Percentiles rank a stretch among this genome's conserved stretches.
These are phyloP conservation scores for Dendrocalamus latiflorus DNA, from an alignment of 202 grass and related monocot genomes.

Conservation along the genomic window DNA sequence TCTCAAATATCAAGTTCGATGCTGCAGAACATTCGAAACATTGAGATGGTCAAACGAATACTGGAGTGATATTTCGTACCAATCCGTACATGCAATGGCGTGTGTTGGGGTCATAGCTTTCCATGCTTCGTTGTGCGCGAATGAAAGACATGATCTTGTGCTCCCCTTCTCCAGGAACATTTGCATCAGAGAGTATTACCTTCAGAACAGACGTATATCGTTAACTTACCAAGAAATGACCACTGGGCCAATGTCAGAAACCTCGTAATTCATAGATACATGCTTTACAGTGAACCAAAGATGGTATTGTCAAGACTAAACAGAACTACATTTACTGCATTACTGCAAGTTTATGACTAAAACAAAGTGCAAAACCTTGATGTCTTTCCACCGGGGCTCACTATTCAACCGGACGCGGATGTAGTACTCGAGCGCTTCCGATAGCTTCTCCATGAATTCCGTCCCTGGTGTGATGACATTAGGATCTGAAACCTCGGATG, in stretches of 20 bases:
- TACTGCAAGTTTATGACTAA: not conserved
- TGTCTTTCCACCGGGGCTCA: constrained; percentile 40
- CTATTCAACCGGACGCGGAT: constrained; percentile 31
- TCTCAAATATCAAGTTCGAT: not conserved
- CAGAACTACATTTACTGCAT: not conserved
- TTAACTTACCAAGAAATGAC: not conserved
- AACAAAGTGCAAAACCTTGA: constrained; percentile 40
- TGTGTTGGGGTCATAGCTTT: constrained; percentile 51
- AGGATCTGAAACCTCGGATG: constrained; percentile 15
- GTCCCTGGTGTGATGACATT: too few relatives aligned
- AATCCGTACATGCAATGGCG: constrained; percentile 69
- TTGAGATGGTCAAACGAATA: not conserved
- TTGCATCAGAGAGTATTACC: constrained; percentile 65
- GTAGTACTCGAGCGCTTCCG: constrained; percentile 44
- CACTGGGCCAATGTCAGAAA: not conserved
- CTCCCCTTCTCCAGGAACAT: constrained; percentile 78
- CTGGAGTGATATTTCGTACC: constrained; percentile 36
- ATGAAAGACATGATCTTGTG: constrained; percentile 84
- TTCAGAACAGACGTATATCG: not conserved
- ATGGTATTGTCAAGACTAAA: not conserved
- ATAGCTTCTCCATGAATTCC: constrained; percentile 73
- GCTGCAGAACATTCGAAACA: not conserved
- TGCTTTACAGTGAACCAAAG: not conserved
- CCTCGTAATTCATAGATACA: not conserved
- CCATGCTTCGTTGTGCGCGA: constrained; percentile 23